Evolutionary conservation across 306 rosid genomes (phyloP).

Genomic region (Quercus alba): DNA sequence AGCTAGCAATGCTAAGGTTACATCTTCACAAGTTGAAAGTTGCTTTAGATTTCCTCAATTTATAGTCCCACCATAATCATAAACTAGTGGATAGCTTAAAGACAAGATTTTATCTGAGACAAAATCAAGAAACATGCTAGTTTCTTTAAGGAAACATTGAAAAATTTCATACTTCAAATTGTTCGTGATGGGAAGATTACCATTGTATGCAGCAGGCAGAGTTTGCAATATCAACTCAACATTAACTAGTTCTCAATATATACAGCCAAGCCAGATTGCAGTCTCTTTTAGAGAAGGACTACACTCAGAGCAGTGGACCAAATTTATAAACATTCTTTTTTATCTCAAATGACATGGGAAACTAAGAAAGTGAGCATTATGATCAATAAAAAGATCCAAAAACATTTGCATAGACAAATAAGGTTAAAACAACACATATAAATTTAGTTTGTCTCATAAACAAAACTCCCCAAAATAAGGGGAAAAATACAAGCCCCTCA

Average conservation of each 20-base stretch:
- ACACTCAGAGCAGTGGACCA: not conserved
- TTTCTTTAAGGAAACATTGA: no score
- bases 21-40: not conserved
- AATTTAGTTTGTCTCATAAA: constrained; percentile 46
- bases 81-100: not conserved
- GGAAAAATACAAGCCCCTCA: constrained; percentile 29
- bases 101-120: not conserved
- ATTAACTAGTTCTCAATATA: not conserved
- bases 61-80: not conserved
- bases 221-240: not conserved
- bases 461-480: constrained; percentile 57
- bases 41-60: not conserved
- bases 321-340: not conserved
- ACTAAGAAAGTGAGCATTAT: not conserved
- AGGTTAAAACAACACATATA: constrained; percentile 1
- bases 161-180: not conserved
- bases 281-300: not conserved
- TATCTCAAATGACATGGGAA: not conserved
- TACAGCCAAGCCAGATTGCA: not conserved
- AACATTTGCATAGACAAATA: not conserved
- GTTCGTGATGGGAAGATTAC: not conserved
- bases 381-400: not conserved
- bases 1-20: not conserved
- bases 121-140: no score
- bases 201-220: not conserved